These are phyloP conservation scores for Fusarium subglutinans DNA, from an alignment of 2,329 filamentous ascomycete species.

Conservation along the genomic window DNA sequence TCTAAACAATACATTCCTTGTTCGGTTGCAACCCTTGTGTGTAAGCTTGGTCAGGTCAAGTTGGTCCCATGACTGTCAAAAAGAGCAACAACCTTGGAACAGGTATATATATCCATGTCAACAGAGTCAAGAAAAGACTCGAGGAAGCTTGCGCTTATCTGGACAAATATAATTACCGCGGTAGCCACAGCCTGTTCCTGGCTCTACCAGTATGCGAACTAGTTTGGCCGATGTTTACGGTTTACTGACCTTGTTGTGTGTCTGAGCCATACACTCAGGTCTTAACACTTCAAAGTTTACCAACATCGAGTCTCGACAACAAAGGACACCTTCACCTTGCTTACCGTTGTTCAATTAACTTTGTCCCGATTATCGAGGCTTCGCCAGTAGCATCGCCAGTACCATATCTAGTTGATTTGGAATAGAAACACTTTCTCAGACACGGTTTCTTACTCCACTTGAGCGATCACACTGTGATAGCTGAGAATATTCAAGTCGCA, in stretches of 20 bases:
- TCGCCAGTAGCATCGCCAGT: not conserved
- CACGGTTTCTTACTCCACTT: not conserved
- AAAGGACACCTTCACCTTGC: not conserved
- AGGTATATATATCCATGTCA: conserved; percentile 11
- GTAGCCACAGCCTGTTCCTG: conserved; percentile 24
- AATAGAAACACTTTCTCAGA: not conserved
- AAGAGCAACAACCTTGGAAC: conserved; percentile 33
- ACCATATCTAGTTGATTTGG: not conserved
- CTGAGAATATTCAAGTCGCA: not conserved
- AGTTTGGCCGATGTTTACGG: not conserved
- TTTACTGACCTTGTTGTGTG: not conserved
- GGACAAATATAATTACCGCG: conserved; percentile 19
- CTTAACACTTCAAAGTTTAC: not conserved
- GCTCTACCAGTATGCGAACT: not conserved
- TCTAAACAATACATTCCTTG: conserved; percentile 22
- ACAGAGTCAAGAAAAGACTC: conserved; percentile 15
- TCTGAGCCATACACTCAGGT: not conserved
- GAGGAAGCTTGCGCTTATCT: not conserved
- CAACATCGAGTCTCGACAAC: not conserved
- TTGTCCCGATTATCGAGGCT: not conserved
- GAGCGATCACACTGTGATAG: not conserved
- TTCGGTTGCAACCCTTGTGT: conserved; percentile 19
- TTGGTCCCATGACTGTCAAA: conserved; percentile 39
- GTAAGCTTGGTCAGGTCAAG: conserved; percentile 34
- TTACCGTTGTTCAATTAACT: not conserved